phyloP scores from a whole-genome alignment of 1,284 basidiomycete species.

The Moesziomyces aphidis region DNA sequence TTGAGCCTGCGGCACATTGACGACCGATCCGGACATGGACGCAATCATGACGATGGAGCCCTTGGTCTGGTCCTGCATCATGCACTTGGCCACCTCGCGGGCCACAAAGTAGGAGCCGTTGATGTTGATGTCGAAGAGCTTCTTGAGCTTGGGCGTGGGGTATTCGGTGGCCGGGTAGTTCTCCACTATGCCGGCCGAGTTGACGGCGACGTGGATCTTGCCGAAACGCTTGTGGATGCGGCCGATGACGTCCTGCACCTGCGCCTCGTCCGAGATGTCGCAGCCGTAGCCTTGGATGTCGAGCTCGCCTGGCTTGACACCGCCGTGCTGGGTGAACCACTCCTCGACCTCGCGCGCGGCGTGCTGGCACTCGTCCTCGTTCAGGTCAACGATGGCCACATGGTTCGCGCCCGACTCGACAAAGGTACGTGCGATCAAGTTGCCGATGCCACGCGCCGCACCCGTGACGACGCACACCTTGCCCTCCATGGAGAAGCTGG shows the following conservation, averaged over 20 bases:
- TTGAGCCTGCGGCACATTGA: conserved; percentile 80
- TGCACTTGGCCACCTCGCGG: conserved; percentile 82
- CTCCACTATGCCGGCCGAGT: conserved; percentile 81
- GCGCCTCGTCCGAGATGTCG: conserved; percentile 83
- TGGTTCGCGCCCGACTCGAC: conserved; percentile 86
- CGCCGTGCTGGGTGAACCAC: conserved; percentile 74
- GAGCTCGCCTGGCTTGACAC: conserved; percentile 75
- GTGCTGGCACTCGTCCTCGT: conserved; percentile 76
- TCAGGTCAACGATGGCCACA: conserved; percentile 86
- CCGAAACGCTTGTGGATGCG: conserved; percentile 75
- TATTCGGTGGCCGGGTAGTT: conserved; percentile 90
- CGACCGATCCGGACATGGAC: conserved; percentile 85
- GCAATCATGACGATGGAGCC: conserved; percentile 89
- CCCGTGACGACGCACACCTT: conserved; percentile 95
- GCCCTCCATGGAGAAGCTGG: conserved; percentile 59
- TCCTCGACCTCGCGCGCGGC: conserved; percentile 81
- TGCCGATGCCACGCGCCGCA: conserved; percentile 79
- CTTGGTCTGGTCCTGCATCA: conserved; percentile 71
- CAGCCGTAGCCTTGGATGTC: conserved; percentile 83
- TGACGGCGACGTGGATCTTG: conserved; percentile 75
- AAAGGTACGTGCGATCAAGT: conserved; percentile 75
- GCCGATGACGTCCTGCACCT: conserved; percentile 42
- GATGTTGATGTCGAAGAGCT: conserved; percentile 90
- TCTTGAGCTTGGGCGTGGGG: conserved; percentile 70
- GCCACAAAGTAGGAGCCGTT: conserved; percentile 87